A percentile compares a stretch with the other conserved stretches of the same genome.
These are phyloP conservation scores for Begonia peltatifolia DNA, from an alignment of 306 rosid genomes.

Conservation along the genomic window DNA sequence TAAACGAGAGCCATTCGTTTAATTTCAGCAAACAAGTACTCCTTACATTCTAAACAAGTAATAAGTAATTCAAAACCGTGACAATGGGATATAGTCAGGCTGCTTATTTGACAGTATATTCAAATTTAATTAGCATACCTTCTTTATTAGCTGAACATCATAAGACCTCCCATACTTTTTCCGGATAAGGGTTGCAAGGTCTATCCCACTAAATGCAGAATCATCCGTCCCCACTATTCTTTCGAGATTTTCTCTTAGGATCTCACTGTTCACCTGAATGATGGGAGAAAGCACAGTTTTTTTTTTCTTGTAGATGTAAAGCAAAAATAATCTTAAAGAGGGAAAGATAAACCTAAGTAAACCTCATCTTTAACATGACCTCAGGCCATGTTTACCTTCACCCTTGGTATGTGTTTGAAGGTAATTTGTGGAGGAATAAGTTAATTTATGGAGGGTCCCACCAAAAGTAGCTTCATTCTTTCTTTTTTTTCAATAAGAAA, in stretches of 20 bases:
- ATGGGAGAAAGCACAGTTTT: slow-evolving; percentile 2
- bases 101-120: background rate
- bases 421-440: too few relatives aligned
- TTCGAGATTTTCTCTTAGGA: slow-evolving; percentile 61
- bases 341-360: background rate
- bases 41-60: too few relatives aligned
- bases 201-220: slow-evolving; percentile 75
- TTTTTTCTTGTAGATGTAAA: background rate
- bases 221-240: slow-evolving; percentile 80
- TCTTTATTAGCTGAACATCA: slow-evolving; percentile 84
- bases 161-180: slow-evolving; percentile 89
- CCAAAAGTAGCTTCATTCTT: too few relatives aligned
- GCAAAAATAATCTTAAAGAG: background rate
- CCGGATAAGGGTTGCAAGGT: slow-evolving; percentile 87
- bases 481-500: too few relatives aligned
- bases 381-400: background rate
- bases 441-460: too few relatives aligned
- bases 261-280: slow-evolving; percentile 45
- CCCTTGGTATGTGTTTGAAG: too few relatives aligned
- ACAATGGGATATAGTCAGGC: too few relatives aligned
- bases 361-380: background rate
- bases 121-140: slow-evolving; percentile 27
- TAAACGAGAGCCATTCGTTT: too few relatives aligned
- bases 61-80: too few relatives aligned
- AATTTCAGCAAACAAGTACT: too few relatives aligned